Base-by-base conservation (phyloP, 192 early-diverging fungal species). In the Lunasporangiospora selenospora region DNA sequence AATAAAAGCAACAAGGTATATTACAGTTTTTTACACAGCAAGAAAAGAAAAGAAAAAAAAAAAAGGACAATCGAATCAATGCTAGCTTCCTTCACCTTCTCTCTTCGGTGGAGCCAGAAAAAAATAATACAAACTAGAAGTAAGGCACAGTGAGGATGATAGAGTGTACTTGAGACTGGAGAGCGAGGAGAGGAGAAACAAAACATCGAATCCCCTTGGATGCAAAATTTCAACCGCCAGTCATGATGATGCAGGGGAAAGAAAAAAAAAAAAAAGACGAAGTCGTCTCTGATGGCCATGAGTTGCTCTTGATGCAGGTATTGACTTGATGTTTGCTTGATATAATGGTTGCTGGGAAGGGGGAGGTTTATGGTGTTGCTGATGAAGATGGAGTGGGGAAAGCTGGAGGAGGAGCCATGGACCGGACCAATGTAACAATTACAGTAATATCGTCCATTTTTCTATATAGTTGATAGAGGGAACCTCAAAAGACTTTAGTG, bases 381-480 rank as follows among this genome's bases (percentile, higher is more conserved):
- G n/a, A n/a, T n/a, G n/a, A n/a, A n/a, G n/a, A n/a, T n/a, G n/a
- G n/a, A n/a, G n/a, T n/a, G n/a, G n/a, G n/a, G n/a, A n/a, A n/a
- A n/a, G n/a, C n/a, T n/a, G n/a, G n/a, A n/a, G n/a, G n/a, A n/a
- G 49, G 6, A 19, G 19, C 3, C 15, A 52, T 56, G 6, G 65
- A 67, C 49, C 67, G 60, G 12, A 85, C 84, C 9, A 83, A 51
- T 0, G 85, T 82, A 21, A 84, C 79, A 33, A 86, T 77, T 31
- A 80, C 81, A 5, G 83, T 84, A 42, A 86, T 86, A 50, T 86
- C 85, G 42, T 86, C 85, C 24, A 83, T 60, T 63, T 86, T 86
- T 45, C 85, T 79, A 70, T 51, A 16, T 19, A 58, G 29, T 24
- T 29, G 45, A 19, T 32, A 32, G 47, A 10, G 15, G 16, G 3